A percentile compares a stretch with the other conserved stretches of the same genome.
Evolutionary conservation across 1,284 basidiomycete genomes (phyloP).

Genomic region (Omphalotus olearius): DNA sequence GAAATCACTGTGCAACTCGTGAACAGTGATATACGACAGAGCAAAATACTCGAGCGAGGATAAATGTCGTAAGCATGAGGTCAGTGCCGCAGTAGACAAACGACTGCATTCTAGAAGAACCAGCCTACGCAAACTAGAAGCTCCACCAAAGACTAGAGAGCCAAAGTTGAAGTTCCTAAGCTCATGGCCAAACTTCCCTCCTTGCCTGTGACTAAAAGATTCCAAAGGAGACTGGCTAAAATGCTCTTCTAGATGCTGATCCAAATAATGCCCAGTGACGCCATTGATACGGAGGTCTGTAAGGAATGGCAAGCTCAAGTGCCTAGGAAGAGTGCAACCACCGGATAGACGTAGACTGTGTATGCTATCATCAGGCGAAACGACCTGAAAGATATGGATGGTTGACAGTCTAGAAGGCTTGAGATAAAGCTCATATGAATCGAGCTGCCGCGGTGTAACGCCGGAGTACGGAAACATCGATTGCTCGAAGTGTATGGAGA

Average conservation of each 20-base stretch:
- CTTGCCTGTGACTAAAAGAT: slow-evolving; percentile 32
- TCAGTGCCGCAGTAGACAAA: slow-evolving; percentile 27
- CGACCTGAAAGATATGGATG: slow-evolving; percentile 25
- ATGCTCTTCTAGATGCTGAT: slow-evolving; percentile 24
- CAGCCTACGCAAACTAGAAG: slow-evolving; percentile 28
- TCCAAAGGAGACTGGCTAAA: slow-evolving; percentile 26
- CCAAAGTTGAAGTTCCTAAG: slow-evolving; percentile 31
- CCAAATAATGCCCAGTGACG: slow-evolving; percentile 34
- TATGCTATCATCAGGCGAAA: slow-evolving; percentile 21
- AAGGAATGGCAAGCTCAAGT: slow-evolving; percentile 22
- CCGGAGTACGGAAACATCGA: slow-evolving; percentile 32
- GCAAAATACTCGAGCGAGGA: slow-evolving; percentile 33
- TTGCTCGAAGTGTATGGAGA: slow-evolving; percentile 29
- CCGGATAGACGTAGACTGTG: slow-evolving; percentile 34
- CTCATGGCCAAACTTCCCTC: slow-evolving; percentile 28
- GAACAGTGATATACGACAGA: slow-evolving; percentile 31
- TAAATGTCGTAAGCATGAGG: slow-evolving; percentile 26
- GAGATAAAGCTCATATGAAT: slow-evolving; percentile 32
- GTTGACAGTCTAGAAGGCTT: slow-evolving; percentile 23
- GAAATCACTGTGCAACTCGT: slow-evolving; percentile 32
- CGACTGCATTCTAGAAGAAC: slow-evolving; percentile 33
- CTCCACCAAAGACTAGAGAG: slow-evolving; percentile 25
- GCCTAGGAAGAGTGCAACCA: slow-evolving; percentile 21
- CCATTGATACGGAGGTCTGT: slow-evolving; percentile 28
- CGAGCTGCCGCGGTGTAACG: slow-evolving; percentile 19